phyloP scores from a whole-genome alignment of 2,329 filamentous ascomycete genomes.

The Colletotrichum zoysiae region DNA sequence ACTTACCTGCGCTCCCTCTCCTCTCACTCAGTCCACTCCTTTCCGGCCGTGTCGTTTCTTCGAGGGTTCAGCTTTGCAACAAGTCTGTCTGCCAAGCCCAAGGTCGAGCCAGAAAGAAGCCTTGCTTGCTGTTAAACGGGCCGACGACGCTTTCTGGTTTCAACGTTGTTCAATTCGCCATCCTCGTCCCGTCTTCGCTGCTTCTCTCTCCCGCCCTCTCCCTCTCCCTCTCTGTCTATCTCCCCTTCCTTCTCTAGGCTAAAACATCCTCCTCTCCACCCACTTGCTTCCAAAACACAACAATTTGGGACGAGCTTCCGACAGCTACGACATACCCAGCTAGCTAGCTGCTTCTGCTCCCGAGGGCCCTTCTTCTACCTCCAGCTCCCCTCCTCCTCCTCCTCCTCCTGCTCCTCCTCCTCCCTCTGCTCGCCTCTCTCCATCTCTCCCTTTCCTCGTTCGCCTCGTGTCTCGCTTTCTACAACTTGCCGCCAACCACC shows the following conservation, averaged over 20 bases:
- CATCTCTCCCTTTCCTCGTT: constrained; percentile 1
- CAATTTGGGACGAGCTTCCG: constrained; percentile 22
- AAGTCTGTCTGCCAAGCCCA: constrained; percentile 30
- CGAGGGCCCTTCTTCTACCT: constrained; percentile 27
- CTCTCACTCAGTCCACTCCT: neutral
- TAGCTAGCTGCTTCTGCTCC: neutral
- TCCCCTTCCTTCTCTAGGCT: neutral
- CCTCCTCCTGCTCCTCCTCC: constrained; percentile 11
- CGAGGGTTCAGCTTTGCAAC: constrained; percentile 21
- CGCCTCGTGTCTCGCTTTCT: constrained; percentile 26
- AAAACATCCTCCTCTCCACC: constrained; percentile 7
- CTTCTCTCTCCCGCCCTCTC: neutral
- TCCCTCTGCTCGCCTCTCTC: no score
- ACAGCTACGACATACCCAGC: neutral
- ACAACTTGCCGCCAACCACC: constrained; percentile 33
- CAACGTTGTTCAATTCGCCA: constrained; percentile 29
- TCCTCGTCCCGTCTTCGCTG: constrained; percentile 20
- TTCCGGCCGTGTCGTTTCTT: constrained; percentile 28
- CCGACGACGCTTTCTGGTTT: constrained; percentile 21
- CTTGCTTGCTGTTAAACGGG: constrained; percentile 28
- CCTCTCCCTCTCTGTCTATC: no score
- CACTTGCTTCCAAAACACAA: neutral
- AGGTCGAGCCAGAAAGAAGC: constrained; percentile 25
- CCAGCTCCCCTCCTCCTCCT: neutral
- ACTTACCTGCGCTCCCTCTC: neutral